phyloP scores from a whole-genome alignment of 768 basidiomycete genomes.

The Amanita molliuscula region DNA sequence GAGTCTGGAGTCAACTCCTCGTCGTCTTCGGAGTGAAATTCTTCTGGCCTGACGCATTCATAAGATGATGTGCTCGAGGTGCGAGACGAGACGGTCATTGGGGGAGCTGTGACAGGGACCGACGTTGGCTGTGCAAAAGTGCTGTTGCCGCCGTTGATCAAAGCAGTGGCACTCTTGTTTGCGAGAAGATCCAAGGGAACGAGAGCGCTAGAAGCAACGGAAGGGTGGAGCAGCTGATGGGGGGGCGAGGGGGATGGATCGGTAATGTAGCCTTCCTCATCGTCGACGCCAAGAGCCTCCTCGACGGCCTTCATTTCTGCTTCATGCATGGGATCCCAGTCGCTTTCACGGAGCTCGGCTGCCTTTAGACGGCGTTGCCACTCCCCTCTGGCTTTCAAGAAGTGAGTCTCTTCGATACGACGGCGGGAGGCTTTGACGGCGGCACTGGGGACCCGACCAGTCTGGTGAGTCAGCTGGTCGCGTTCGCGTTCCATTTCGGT shows the following conservation, averaged over 20 bases:
- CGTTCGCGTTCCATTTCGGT: slow-evolving; percentile 20
- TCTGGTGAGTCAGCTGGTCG: slow-evolving; percentile 13
- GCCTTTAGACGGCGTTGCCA: slow-evolving; percentile 28
- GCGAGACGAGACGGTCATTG: neutral
- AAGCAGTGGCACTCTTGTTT: neutral
- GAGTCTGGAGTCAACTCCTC: slow-evolving; percentile 4
- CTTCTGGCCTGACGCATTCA: slow-evolving; percentile 6
- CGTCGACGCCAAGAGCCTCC: slow-evolving; percentile 27
- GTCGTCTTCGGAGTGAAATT: slow-evolving; percentile 7
- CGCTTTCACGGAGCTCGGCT: slow-evolving; percentile 26
- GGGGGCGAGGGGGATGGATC: slow-evolving; percentile 9
- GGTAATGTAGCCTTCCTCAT: slow-evolving; percentile 17
- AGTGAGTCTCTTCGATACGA: slow-evolving; percentile 22
- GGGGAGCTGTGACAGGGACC: neutral
- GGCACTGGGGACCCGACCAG: slow-evolving; percentile 19
- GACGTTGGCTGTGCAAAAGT: neutral
- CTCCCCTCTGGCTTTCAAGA: slow-evolving; percentile 23
- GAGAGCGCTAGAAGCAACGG: slow-evolving; percentile 5
- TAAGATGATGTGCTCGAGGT: slow-evolving; percentile 4
- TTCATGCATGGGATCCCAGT: slow-evolving; percentile 33
- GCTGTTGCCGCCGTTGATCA: neutral
- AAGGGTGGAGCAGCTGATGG: slow-evolving; percentile 7
- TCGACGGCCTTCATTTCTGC: slow-evolving; percentile 25
- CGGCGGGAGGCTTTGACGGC: slow-evolving; percentile 16
- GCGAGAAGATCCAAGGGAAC: neutral